Evolutionary conservation across 2,329 filamentous ascomycete genomes (phyloP).

Genomic region (Trichoderma lentiforme): DNA sequence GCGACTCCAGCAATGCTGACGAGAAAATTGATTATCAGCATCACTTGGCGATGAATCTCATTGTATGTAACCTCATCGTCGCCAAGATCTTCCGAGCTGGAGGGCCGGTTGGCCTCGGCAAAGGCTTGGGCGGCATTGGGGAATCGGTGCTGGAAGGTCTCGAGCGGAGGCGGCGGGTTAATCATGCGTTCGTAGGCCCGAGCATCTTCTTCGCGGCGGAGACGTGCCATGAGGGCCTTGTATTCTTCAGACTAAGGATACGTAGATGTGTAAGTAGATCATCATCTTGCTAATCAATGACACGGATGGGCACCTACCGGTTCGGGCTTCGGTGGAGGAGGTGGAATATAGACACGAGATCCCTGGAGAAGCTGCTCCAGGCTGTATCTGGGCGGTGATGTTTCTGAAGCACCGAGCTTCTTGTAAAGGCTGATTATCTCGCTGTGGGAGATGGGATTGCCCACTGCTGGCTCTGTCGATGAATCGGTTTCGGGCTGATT

Average conservation of each 20-base stretch:
- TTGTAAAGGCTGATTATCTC: conserved; percentile 65
- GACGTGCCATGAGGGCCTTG: conserved; percentile 79
- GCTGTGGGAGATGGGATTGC: conserved; percentile 67
- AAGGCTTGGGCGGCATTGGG: conserved; percentile 54
- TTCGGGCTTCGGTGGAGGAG: conserved; percentile 74
- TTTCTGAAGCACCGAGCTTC: conserved; percentile 39
- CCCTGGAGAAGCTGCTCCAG: conserved; percentile 72
- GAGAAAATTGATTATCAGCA: conserved; percentile 85
- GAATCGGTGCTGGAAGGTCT: conserved; percentile 60
- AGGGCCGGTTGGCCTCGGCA: conserved; percentile 51
- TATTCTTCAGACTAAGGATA: conserved; percentile 68
- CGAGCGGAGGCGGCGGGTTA: conserved; percentile 53
- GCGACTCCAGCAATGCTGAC: conserved; percentile 79
- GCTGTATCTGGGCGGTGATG: conserved; percentile 37
- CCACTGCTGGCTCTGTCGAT: conserved; percentile 49
- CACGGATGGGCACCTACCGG: conserved; percentile 52
- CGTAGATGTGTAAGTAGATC: conserved; percentile 15
- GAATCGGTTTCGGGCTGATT: conserved; percentile 18
- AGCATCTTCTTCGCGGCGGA: conserved; percentile 79
- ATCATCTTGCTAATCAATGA: background rate
- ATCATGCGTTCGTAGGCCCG: conserved; percentile 79
- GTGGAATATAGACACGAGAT: conserved; percentile 70
- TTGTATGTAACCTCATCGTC: conserved; percentile 65
- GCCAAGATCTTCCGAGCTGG: conserved; percentile 44
- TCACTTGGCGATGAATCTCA: conserved; percentile 76